Base-by-base conservation (phyloP, 768 basidiomycete genomes). In the Russula virescens region DNA sequence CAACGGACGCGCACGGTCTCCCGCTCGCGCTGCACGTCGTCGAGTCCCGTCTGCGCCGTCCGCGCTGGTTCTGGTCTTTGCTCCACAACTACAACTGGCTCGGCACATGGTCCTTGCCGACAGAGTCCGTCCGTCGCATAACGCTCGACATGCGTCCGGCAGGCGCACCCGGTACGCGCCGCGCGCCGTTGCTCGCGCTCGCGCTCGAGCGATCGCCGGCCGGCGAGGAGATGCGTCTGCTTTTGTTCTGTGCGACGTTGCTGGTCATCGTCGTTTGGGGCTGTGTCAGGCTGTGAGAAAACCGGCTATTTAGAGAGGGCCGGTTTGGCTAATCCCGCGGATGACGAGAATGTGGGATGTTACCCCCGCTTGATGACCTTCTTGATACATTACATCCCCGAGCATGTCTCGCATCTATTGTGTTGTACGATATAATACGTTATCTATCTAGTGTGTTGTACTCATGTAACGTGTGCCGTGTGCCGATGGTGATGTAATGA, bases 171-270 rank as follows among this genome's bases (percentile, higher is more conserved):
- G 65, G 64, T 13, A 58, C 64, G 25, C 64, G 31, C 11, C 53
- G 63, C 21, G 10, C 52, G 18, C n/a, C 65, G 51, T 31, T 66
- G 14, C n/a, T 40, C 3, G 40, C 60, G 28, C 61, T 68, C 5
- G n/a, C 63, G 11, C 7, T 68, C 0, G 64, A 62, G 40, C 61
- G 58, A 8, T 66, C 67, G 42, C 67, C 65, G 0, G 67, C 67
- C 1, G 67, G 67, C 4, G 61, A 68, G 42, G 67, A 68, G 16
- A 55, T 59, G 26, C 60, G 67, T 1, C 14, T 66, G 55, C 19
- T 66, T 35, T 23, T 62, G 19, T 58, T 58, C 26, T 68, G 61
- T 4, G 61, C 51, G 14, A 26, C 40, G 35, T 34, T 68, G 11
- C 1, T 66, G 23, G 52, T 14, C 11, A 25, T 58, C 19, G 65